Evolutionary conservation across 176 grass and related monocot genomes (phyloP), one percentile per base, ranked within the genome.

Genomic region (Aegilops sharonensis): DNA sequence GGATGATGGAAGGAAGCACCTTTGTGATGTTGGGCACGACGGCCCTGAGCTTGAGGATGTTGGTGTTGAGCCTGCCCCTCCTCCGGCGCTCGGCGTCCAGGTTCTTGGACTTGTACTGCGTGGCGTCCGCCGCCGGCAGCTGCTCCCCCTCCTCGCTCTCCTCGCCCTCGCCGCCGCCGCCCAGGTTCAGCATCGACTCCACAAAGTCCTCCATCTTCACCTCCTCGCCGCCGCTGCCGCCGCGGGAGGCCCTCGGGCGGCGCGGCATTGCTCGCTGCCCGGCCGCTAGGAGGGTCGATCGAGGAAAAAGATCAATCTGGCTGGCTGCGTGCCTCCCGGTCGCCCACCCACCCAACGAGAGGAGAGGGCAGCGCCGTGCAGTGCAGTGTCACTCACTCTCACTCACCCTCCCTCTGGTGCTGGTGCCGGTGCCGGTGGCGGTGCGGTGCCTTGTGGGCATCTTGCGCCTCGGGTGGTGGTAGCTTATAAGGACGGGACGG

Each of bases 11-110:
- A 3, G 6, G 61, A 34, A 9, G 72, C 72, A 81, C 94, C 93
- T 98, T 98, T 54, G 97, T 98, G 86, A 98, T 98, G 72, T 87
- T 94, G 12, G 97, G 97, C 24, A 98, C 97, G 43, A 94, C 86
- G 59, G 92, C 78, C 87, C 97, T 81, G 74, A 98, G 97, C 18
- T 59, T 69, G 75, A 98, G 89, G 65, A 98, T 91, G 79, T 94
- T 98, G 59, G n/a, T 70, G 81, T 98, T 96, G 86, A 98, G 97
- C 88, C 93, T 89, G 32, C 64, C 82, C 86, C 97, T 89, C 69
- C 94, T 86, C 82, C 83, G 75, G 54, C 97, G 85, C 83, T 98
- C 97, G 11, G 97, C 97, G 52, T 78, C 90, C 17, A 98, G 87
- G 84, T 98, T 98, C 89, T 98, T 96, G 18, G 97, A 98, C 89